Evolutionary conservation across 2,329 filamentous ascomycete genomes (phyloP).

Genomic region (Claviceps humidiphila): DNA sequence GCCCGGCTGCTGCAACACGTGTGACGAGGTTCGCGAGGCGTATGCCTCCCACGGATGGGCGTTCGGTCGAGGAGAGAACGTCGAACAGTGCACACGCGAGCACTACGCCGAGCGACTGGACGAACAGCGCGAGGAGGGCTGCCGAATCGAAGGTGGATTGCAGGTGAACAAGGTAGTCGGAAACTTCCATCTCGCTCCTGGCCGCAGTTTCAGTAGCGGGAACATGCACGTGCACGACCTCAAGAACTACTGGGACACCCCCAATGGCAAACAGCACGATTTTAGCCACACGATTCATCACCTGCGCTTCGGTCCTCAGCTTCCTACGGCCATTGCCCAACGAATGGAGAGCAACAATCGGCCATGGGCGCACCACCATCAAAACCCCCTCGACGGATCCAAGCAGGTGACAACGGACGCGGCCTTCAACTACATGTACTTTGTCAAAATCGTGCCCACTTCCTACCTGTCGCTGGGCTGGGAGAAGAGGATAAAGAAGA

Average conservation of each 20-base stretch:
- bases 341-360: slow-evolving; percentile 39
- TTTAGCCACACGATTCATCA: slow-evolving; percentile 84
- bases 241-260: slow-evolving; percentile 79
- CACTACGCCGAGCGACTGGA: slow-evolving; percentile 85
- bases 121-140: slow-evolving; percentile 79
- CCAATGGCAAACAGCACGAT: slow-evolving; percentile 58
- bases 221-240: slow-evolving; percentile 97
- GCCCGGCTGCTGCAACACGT: slow-evolving; percentile 89
- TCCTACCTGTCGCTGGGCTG: slow-evolving; percentile 88
- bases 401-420: slow-evolving; percentile 66
- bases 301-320: slow-evolving; percentile 82
- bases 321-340: slow-evolving; percentile 57
- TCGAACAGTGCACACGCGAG: slow-evolving; percentile 91
- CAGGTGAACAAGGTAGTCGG: slow-evolving; percentile 97
- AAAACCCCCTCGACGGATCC: slow-evolving; percentile 79
- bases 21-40: slow-evolving; percentile 89
- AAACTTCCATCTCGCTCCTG: slow-evolving; percentile 96
- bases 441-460: slow-evolving; percentile 94
- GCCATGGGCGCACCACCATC: slow-evolving; percentile 77
- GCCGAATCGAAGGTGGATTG: slow-evolving; percentile 80
- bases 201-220: slow-evolving; percentile 87
- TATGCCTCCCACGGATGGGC: slow-evolving; percentile 87
- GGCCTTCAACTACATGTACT: slow-evolving; percentile 97
- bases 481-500: slow-evolving; percentile 43
- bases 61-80: slow-evolving; percentile 80